A percentile compares a stretch with the other conserved stretches of the same genome.
Conservation (phyloP, 1,284 basidiomycete species). For the Meripilus lineatus region DNA sequence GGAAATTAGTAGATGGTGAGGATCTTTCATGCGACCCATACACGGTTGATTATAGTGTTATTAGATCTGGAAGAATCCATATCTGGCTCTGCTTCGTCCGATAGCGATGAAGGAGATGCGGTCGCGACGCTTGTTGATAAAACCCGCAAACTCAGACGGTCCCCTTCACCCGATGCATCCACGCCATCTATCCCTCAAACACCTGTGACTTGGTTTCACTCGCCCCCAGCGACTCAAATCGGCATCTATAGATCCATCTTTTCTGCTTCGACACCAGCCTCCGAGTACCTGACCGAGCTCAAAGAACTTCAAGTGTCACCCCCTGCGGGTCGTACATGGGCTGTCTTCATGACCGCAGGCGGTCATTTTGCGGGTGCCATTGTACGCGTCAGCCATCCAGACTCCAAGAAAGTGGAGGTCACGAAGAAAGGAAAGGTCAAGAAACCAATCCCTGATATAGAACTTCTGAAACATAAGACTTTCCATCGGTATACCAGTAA, state of each 20-base stretch:
- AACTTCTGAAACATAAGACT: slow-evolving; percentile 90
- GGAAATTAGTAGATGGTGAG: slow-evolving; percentile 75
- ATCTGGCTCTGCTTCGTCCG: slow-evolving; percentile 80
- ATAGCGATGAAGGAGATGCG: slow-evolving; percentile 57
- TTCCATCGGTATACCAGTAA: slow-evolving; percentile 98
- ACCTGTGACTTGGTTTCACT: slow-evolving; percentile 88
- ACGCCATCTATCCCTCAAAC: slow-evolving; percentile 52
- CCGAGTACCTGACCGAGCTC: slow-evolving; percentile 52
- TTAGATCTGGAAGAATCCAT: slow-evolving; percentile 82
- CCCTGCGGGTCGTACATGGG: slow-evolving; percentile 76
- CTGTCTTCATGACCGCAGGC: slow-evolving; percentile 93
- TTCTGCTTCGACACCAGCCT: slow-evolving; percentile 37
- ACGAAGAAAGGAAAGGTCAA: slow-evolving; percentile 56
- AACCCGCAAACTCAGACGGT: slow-evolving; percentile 42
- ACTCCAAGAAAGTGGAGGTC: slow-evolving; percentile 37
- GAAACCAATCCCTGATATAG: slow-evolving; percentile 61
- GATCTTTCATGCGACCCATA: slow-evolving; percentile 11
- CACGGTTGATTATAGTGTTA: not conserved
- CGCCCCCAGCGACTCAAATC: slow-evolving; percentile 79
- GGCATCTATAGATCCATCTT: slow-evolving; percentile 84
- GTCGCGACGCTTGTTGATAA: slow-evolving; percentile 67
- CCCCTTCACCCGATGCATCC: slow-evolving; percentile 40
- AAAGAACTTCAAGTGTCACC: slow-evolving; percentile 61
- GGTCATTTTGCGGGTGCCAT: slow-evolving; percentile 97
- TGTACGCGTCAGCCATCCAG: slow-evolving; percentile 59